These are phyloP conservation scores for Eleusine indica DNA, from an alignment of 176 grass and related monocot genomes.

Conservation along the genomic window DNA sequence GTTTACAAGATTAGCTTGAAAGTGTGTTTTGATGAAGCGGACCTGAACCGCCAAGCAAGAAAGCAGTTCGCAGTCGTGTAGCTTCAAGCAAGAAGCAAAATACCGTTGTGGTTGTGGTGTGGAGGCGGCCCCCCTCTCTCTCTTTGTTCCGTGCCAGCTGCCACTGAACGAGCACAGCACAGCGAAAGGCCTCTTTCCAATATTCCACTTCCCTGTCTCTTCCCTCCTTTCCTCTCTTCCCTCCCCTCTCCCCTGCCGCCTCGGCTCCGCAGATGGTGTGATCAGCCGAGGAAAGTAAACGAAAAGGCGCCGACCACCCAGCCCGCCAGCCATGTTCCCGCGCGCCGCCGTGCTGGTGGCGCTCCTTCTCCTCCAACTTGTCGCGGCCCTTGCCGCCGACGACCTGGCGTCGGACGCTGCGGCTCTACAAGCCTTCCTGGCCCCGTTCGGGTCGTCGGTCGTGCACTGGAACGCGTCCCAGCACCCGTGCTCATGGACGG, in stretches of 20 bases:
- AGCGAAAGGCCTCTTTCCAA: slow-evolving; percentile 40
- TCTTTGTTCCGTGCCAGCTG: not conserved
- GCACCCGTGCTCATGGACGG: slow-evolving; percentile 56
- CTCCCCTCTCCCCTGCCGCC: not conserved
- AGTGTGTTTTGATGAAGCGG: not conserved
- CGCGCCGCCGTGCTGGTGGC: not conserved
- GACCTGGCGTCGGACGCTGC: slow-evolving; percentile 54
- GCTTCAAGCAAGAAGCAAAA: not conserved
- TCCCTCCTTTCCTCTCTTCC: slow-evolving; percentile 10
- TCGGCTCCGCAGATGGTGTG: slow-evolving; percentile 51
- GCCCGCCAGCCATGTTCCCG: slow-evolving; percentile 35
- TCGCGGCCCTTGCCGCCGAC: slow-evolving; percentile 12
- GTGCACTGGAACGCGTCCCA: slow-evolving; percentile 48
- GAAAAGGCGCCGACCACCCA: not conserved
- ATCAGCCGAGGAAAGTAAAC: slow-evolving; percentile 11
- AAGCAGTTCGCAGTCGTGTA: not conserved
- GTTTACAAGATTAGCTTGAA: not conserved
- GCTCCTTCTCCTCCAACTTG: not conserved
- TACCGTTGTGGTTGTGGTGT: not conserved
- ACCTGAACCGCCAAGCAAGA: not conserved
- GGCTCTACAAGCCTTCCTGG: slow-evolving; percentile 59
- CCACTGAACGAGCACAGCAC: slow-evolving; percentile 22
- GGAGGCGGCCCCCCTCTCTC: not conserved
- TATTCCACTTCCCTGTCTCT: slow-evolving; percentile 36
- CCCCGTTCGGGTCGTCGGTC: slow-evolving; percentile 53